phyloP scores from a whole-genome alignment of 2,329 filamentous ascomycete species.

The Scolecobasidium constrictum region DNA sequence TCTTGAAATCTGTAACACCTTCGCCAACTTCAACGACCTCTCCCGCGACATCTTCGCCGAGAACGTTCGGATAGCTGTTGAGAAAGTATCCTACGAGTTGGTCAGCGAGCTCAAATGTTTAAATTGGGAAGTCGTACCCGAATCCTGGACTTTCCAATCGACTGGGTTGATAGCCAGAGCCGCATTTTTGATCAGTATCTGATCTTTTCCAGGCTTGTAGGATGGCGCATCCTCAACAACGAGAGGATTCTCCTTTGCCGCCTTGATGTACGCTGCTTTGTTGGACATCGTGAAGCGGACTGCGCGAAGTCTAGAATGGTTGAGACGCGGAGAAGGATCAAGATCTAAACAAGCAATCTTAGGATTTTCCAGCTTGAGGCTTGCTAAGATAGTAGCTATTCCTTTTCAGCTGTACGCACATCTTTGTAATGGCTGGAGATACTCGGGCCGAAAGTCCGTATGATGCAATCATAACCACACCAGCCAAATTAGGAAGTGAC shows the following conservation, averaged over 20 bases:
- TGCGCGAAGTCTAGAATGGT: background rate
- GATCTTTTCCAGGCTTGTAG: conserved; percentile 12
- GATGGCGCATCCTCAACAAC: conserved; percentile 10
- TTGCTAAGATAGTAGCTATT: no score
- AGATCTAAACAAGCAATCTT: background rate
- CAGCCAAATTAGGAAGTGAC: no score
- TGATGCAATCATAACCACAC: no score
- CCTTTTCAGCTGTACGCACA: no score
- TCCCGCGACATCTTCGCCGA: conserved; percentile 28
- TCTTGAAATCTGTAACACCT: conserved; percentile 22
- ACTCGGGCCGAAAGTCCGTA: no score
- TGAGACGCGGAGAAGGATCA: background rate
- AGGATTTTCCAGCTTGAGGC: no score
- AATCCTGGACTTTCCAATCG: conserved; percentile 12
- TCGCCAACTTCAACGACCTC: conserved; percentile 24
- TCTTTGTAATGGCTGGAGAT: no score
- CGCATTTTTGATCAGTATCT: conserved; percentile 18
- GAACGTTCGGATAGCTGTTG: conserved; percentile 22
- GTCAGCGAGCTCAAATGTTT: background rate
- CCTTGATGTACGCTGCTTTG: conserved; percentile 13
- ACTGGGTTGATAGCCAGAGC: conserved; percentile 12
- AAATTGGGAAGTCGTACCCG: background rate
- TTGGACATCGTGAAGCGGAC: conserved; percentile 12
- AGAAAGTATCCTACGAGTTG: conserved; percentile 17
- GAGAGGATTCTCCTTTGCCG: conserved; percentile 10